Evolutionary conservation across 139 green algal species (phyloP).

Genomic region (Coccomyxa sp.): DNA sequence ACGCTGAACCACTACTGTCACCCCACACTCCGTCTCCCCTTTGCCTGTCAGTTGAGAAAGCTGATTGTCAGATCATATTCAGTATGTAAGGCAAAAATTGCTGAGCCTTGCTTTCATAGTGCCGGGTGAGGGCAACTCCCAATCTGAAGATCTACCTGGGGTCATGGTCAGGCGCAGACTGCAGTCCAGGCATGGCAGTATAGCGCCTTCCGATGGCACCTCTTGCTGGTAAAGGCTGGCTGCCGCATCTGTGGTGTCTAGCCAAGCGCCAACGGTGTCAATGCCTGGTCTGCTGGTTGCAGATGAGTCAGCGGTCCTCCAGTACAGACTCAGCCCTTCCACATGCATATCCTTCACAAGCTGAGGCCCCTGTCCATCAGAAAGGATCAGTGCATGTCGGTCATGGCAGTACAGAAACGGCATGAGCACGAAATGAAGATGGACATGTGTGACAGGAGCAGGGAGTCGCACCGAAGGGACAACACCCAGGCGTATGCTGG

Average conservation of each 20-base stretch:
- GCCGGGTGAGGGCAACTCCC: too few relatives aligned
- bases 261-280: neutral
- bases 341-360: constrained; percentile 10
- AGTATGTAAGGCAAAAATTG: neutral
- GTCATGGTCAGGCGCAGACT: constrained; percentile 9
- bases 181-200: neutral
- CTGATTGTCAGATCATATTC: neutral
- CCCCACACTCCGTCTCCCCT: neutral
- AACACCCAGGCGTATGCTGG: too few relatives aligned
- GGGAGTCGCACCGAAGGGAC: too few relatives aligned
- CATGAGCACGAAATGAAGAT: too few relatives aligned
- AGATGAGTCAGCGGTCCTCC: neutral
- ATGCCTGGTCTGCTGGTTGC: neutral
- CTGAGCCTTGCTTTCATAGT: neutral
- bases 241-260: neutral
- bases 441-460: too few relatives aligned
- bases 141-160: neutral
- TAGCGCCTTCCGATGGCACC: neutral
- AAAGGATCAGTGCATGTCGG: too few relatives aligned
- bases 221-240: neutral
- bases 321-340: constrained; percentile 10
- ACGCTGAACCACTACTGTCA: neutral
- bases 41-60: too few relatives aligned
- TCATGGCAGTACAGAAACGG: too few relatives aligned
- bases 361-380: neutral